phyloP scores from a whole-genome alignment of 768 basidiomycete genomes.

The Leccinum longicurvipes region DNA sequence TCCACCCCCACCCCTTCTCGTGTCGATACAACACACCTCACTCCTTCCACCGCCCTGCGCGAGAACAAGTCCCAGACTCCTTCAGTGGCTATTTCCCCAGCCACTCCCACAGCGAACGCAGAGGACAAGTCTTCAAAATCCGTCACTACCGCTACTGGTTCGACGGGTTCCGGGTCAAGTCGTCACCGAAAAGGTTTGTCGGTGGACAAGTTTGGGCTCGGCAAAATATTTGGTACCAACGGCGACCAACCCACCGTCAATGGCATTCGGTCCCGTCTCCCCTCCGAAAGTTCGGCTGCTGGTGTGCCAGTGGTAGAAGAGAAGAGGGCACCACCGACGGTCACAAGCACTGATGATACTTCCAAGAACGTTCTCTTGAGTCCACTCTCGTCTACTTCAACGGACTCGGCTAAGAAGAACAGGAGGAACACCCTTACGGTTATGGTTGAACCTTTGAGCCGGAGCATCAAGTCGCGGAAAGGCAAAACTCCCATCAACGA shows the following conservation, averaged over 20 bases:
- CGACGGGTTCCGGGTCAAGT: conserved; percentile 41
- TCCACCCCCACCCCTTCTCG: conserved; percentile 17
- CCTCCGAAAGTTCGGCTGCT: conserved; percentile 38
- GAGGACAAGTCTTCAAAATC: conserved; percentile 31
- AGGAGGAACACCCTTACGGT: conserved; percentile 83
- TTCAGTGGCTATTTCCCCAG: conserved; percentile 38
- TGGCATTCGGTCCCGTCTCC: conserved; percentile 38
- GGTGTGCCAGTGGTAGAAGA: conserved; percentile 20
- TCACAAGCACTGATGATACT: conserved; percentile 16
- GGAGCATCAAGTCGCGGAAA: conserved; percentile 38
- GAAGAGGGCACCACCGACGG: conserved; percentile 11
- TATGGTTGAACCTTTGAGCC: conserved; percentile 76
- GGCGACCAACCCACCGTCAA: conserved; percentile 33
- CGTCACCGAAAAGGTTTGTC: conserved; percentile 69
- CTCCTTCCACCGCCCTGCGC: conserved; percentile 25
- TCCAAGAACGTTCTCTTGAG: conserved; percentile 34
- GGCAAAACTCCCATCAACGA: conserved; percentile 33
- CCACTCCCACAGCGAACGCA: conserved; percentile 34
- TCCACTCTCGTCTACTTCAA: conserved; percentile 30
- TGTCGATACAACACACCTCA: conserved; percentile 20
- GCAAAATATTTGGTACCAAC: conserved; percentile 63
- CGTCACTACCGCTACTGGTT: conserved; percentile 26
- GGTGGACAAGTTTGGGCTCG: conserved; percentile 74
- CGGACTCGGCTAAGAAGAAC: conserved; percentile 48
- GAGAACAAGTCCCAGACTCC: conserved; percentile 29